A percentile compares a stretch with the other conserved stretches of the same genome.
phyloP scores from a whole-genome alignment of 441 rosid species.

The Gossypium aridum region DNA sequence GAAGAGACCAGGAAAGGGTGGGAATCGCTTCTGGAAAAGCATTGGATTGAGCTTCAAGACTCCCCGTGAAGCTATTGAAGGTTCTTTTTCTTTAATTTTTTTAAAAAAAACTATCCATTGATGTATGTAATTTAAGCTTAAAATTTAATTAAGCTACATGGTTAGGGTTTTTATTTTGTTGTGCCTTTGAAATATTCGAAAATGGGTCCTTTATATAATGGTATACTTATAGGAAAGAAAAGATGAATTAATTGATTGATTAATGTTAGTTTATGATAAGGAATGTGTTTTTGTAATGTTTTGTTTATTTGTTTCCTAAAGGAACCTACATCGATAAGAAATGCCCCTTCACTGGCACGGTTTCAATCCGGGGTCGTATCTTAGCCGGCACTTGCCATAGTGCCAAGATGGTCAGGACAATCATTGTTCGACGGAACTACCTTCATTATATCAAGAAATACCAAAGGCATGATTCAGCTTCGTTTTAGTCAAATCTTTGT shows the following conservation, averaged over 20 bases:
- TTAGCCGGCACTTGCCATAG: slow-evolving; percentile 70
- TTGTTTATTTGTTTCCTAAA: slow-evolving; percentile 11
- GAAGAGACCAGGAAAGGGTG: background rate
- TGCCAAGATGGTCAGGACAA: slow-evolving; percentile 70
- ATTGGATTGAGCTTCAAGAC: background rate
- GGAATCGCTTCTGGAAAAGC: background rate
- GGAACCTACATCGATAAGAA: slow-evolving; percentile 35
- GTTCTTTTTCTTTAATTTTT: background rate
- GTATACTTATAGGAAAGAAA: background rate
- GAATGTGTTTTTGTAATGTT: background rate
- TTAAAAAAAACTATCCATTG: background rate
- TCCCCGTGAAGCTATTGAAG: background rate
- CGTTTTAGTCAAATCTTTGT: no score
- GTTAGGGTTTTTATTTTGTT: no score
- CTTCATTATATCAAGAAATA: slow-evolving; percentile 75
- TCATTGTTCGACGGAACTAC: slow-evolving; percentile 56
- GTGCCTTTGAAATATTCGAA: background rate
- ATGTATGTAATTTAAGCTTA: background rate
- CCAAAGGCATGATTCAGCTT: slow-evolving; percentile 20
- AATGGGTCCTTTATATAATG: background rate
- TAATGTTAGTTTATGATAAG: background rate
- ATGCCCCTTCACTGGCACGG: slow-evolving; percentile 47
- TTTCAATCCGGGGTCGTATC: slow-evolving; percentile 68
- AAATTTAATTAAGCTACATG: background rate
- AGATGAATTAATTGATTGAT: background rate